These are phyloP conservation scores for Litsea cubeba DNA, from an alignment of 164 flowering plant species.

Conservation along the genomic window DNA sequence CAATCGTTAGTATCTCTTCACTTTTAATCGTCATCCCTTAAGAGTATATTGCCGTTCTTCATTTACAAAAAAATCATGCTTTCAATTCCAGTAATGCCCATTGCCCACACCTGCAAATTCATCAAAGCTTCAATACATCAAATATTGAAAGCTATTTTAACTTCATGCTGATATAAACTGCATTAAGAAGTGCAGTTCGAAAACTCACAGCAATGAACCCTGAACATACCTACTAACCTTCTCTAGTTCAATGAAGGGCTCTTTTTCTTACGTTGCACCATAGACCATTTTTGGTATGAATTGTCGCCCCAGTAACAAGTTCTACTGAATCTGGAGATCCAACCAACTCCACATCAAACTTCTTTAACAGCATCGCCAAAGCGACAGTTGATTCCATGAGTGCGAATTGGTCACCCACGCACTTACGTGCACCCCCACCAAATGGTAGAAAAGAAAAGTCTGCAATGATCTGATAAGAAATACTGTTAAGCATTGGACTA, in stretches of 20 bases:
- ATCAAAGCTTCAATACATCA: too few relatives aligned
- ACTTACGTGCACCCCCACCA: constrained; percentile 96
- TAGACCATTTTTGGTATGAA: constrained; percentile 85
- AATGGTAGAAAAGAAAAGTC: constrained; percentile 95
- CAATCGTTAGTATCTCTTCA: too few relatives aligned
- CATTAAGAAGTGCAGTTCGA: background rate
- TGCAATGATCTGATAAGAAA: constrained; percentile 52
- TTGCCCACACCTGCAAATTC: background rate
- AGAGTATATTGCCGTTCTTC: too few relatives aligned
- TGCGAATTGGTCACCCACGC: constrained; percentile 97
- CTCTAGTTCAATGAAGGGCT: constrained; percentile 23
- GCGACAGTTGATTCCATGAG: constrained; percentile 94
- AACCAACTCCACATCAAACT: constrained; percentile 72
- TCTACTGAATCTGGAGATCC: constrained; percentile 82
- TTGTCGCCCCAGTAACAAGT: constrained; percentile 92
- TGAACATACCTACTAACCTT: background rate
- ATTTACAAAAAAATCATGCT: too few relatives aligned
- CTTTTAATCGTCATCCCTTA: too few relatives aligned
- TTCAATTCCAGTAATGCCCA: background rate
- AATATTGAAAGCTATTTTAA: too few relatives aligned
- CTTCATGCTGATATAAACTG: too few relatives aligned
- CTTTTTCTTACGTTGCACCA: constrained; percentile 83
- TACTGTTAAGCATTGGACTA: background rate
- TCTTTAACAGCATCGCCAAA: constrained; percentile 75
- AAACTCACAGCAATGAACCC: background rate